A percentile compares a stretch with the other conserved stretches of the same genome.
Conservation (phyloP, 2,329 filamentous ascomycete genomes). For the Botrytis sinoallii region DNA sequence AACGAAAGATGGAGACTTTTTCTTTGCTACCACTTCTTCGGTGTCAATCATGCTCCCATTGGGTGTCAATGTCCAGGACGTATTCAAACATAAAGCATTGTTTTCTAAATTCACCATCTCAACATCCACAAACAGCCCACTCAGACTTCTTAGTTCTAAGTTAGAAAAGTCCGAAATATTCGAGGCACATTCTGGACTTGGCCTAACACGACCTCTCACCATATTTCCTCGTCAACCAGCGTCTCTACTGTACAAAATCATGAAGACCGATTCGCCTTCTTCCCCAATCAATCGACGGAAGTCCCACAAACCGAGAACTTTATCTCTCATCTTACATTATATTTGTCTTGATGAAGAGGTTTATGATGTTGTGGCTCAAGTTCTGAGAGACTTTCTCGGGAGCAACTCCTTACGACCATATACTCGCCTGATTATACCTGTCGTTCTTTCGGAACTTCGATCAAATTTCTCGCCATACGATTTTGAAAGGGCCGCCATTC, state of each 20-base stretch:
- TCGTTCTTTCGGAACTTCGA: conserved; percentile 46
- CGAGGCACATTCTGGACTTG: conserved; percentile 57
- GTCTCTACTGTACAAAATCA: conserved; percentile 76
- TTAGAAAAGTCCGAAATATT: conserved; percentile 70
- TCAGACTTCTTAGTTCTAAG: conserved; percentile 69
- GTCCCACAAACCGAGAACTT: conserved; percentile 38
- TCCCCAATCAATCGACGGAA: conserved; percentile 34
- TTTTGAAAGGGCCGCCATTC: conserved; percentile 54
- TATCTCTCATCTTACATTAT: conserved; percentile 73
- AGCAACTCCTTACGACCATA: conserved; percentile 46
- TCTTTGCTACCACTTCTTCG: conserved; percentile 58
- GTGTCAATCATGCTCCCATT: conserved; percentile 75
- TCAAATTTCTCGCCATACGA: conserved; percentile 48
- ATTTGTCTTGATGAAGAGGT: conserved; percentile 75
- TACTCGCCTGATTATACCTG: conserved; percentile 46
- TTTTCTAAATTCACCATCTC: conserved; percentile 92
- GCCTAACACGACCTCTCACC: conserved; percentile 52
- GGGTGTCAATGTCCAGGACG: conserved; percentile 93
- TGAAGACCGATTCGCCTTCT: conserved; percentile 45
- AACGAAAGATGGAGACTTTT: conserved; percentile 63
- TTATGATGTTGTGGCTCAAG: conserved; percentile 46
- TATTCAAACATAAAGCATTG: conserved; percentile 79
- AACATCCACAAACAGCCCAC: conserved; percentile 69
- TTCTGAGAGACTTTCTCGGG: conserved; percentile 43
- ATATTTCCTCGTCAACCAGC: conserved; percentile 81